Percentiles rank a stretch among this genome's conserved stretches.
These are phyloP conservation scores for Cyclotella atomus DNA, from an alignment of 108 stramenopile species.

Conservation along the genomic window DNA sequence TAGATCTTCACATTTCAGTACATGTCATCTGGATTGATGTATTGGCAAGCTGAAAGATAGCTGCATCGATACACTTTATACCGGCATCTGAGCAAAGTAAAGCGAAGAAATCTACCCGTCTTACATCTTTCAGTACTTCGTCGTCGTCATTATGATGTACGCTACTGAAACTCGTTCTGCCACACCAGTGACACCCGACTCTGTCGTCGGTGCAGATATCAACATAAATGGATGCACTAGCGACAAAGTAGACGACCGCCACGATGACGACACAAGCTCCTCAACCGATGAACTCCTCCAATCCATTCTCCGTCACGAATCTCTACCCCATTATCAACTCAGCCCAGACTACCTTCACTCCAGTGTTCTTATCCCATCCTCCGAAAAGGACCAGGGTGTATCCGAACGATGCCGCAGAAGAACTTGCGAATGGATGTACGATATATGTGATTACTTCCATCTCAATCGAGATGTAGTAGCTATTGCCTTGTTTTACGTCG, in stretches of 20 bases:
- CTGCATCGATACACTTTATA: too few species aligned
- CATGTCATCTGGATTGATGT: too few species aligned
- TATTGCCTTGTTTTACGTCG: conserved; percentile 74
- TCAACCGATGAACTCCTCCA: conserved; percentile 10
- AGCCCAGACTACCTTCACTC: conserved; percentile 45
- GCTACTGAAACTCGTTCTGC: conserved; percentile 3
- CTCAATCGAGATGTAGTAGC: conserved; percentile 76
- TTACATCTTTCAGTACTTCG: too few species aligned
- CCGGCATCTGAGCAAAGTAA: too few species aligned
- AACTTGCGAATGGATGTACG: conserved; percentile 87
- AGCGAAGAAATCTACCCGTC: too few species aligned
- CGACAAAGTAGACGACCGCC: too few species aligned
- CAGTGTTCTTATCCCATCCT: conserved; percentile 17
- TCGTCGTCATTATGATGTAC: neutral
- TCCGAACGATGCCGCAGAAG: conserved; percentile 69
- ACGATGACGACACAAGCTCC: too few species aligned
- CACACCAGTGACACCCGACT: conserved; percentile 35
- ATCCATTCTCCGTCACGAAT: conserved; percentile 17
- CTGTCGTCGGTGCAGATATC: conserved; percentile 25
- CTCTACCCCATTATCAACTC: conserved; percentile 14
- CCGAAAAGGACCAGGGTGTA: conserved; percentile 26
- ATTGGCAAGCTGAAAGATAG: too few species aligned
- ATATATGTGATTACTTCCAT: conserved; percentile 83
- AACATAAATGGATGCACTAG: neutral
- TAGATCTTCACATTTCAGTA: too few species aligned